Percentiles rank a stretch among this genome's conserved stretches.
Conservation (phyloP, 495 filamentous ascomycete genomes). For the Mycothermus thermophilus region DNA sequence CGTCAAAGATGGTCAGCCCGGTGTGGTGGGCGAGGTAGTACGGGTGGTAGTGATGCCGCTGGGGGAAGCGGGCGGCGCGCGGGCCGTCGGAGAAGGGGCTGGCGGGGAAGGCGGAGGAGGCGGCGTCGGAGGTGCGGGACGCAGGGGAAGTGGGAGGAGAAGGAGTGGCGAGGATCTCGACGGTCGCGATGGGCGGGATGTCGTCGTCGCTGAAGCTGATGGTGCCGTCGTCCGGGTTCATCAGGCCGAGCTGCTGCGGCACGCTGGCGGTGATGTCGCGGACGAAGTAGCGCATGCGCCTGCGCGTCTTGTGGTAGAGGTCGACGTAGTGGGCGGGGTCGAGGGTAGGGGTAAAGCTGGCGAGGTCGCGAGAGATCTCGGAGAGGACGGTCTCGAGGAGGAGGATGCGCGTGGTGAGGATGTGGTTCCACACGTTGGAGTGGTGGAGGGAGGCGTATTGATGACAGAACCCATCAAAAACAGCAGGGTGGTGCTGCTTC, state of each 20-base stretch:
- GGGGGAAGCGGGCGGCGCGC: background rate
- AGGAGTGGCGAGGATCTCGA: constrained; percentile 20
- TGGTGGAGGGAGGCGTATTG: constrained; percentile 40
- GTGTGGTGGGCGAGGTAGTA: background rate
- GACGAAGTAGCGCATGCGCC: constrained; percentile 21
- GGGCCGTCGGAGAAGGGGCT: background rate
- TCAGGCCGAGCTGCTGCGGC: constrained; percentile 30
- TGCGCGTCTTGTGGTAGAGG: constrained; percentile 15
- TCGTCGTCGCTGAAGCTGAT: constrained; percentile 7
- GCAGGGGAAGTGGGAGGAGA: constrained; percentile 18
- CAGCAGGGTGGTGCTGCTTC: constrained; percentile 22
- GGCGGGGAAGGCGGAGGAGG: constrained; percentile 7
- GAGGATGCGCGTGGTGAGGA: constrained; percentile 43
- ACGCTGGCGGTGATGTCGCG: constrained; percentile 34
- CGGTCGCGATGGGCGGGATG: constrained; percentile 17
- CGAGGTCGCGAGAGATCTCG: constrained; percentile 15
- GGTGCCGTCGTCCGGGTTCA: constrained; percentile 16
- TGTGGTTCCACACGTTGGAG: constrained; percentile 41
- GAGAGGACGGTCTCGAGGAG: constrained; percentile 39
- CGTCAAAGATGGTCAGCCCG: constrained; percentile 21
- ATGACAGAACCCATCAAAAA: constrained; percentile 39
- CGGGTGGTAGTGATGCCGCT: background rate
- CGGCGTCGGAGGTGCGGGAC: constrained; percentile 11
- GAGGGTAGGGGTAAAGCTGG: constrained; percentile 3
- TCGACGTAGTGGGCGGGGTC: constrained; percentile 11